Evolutionary conservation across 1,139 yeast species (phyloP), one percentile per base, ranked within the genome.

Genomic region (Protomyces gravidus): DNA sequence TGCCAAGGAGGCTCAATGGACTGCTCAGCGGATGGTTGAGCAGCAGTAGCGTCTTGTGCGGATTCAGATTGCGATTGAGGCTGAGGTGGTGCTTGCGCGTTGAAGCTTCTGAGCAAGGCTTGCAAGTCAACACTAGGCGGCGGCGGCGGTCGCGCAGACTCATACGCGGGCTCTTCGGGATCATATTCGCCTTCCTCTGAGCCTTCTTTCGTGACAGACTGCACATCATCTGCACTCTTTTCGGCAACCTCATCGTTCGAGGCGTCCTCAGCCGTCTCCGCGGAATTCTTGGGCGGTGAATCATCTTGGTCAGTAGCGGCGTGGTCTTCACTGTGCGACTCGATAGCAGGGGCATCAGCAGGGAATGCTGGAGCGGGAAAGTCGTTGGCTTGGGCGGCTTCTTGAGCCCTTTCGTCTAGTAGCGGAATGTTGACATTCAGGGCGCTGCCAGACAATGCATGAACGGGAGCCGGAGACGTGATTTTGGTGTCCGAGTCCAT

Each of bases 71-170:
- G 40, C 27, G 56, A 26, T 19, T 51, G 27, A 19, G 27, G 30
- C 13, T 19, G 30, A 19, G 27, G 15, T 19, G 45, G 27, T 9
- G 40, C 26, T 19, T 33, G 27, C 21, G 19, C 32, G 21, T 50
- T 50, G 33, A 53, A 46, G 13, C 50, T 30, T 19, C 48, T 45
- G 45, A 53, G 23, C 17, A 53, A 50, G 23, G 46, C 46, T 25
- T 53, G 58, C 26, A 53, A 50, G 28, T 53, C 58, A 9, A 53
- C 58, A 26, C 51, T 50, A 33, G 58, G 28, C 13, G 58, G 58
- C 36, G 36, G 15, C 6, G 32, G 32, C 6, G 45, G 49, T 15
- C 49, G 49, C 6, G 33, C 21, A 15, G 36, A 9, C 28, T n/a
- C 42, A 36, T 36, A 36, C 9, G 42, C 17, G 9, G 19, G 42